These are phyloP conservation scores for Pestalotiopsis sp. DNA, from an alignment of 2,329 filamentous ascomycete species.

Conservation along the genomic window DNA sequence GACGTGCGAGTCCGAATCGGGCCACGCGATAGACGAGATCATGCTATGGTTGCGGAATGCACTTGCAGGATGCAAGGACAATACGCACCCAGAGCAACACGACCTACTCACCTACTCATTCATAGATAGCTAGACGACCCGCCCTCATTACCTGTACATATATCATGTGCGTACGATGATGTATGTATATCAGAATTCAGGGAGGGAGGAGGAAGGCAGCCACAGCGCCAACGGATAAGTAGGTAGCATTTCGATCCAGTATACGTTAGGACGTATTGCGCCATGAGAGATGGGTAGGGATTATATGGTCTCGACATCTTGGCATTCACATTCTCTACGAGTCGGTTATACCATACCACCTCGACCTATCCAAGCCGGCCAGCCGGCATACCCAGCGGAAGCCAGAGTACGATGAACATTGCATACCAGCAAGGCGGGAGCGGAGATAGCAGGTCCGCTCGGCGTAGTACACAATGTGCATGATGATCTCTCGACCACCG, in stretches of 20 bases:
- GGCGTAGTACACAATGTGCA: not conserved
- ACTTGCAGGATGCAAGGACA: not conserved
- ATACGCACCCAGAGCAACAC: not conserved
- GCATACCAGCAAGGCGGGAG: not conserved
- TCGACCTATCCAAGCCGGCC: too few species aligned
- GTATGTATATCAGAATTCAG: not conserved
- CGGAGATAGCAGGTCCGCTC: not conserved
- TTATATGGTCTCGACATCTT: not conserved
- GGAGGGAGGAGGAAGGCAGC: not conserved
- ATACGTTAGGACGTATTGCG: not conserved
- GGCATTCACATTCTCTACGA: not conserved
- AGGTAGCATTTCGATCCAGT: not conserved
- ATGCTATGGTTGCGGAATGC: not conserved
- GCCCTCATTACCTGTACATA: not conserved
- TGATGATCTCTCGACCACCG: not conserved
- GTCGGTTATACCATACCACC: too few species aligned
- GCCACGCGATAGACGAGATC: conserved; percentile 7
- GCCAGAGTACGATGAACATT: not conserved
- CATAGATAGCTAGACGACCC: not conserved
- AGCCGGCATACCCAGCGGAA: not conserved
- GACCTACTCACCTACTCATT: too few species aligned
- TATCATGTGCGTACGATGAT: not conserved
- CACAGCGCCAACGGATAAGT: not conserved
- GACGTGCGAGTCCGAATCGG: conserved; percentile 4
- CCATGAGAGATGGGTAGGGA: not conserved